These are phyloP conservation scores for Malus orientalis DNA, from an alignment of 306 rosid species.

Conservation along the genomic window DNA sequence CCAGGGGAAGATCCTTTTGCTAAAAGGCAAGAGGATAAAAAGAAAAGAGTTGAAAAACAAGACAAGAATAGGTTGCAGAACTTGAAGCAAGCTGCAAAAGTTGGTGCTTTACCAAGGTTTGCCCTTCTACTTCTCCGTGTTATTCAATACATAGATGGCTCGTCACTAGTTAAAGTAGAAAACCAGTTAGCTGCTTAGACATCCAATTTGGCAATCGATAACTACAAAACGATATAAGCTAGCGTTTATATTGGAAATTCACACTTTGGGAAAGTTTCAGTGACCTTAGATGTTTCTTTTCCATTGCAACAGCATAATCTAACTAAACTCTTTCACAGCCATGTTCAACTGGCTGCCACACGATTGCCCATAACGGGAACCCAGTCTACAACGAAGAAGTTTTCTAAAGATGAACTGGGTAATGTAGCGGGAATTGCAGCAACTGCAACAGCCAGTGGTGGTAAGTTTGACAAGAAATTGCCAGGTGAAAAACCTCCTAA, in stretches of 20 bases:
- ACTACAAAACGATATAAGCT: neutral
- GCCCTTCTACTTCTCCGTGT: constrained; percentile 3
- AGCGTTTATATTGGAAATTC: neutral
- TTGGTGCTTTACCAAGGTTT: constrained; percentile 86
- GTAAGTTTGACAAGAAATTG: constrained; percentile 88
- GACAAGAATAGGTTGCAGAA: constrained; percentile 67
- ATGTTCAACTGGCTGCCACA: constrained; percentile 83
- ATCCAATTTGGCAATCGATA: neutral
- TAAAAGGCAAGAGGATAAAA: constrained; percentile 63
- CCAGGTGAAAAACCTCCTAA: constrained; percentile 71
- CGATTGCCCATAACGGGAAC: constrained; percentile 92
- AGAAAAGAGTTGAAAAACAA: constrained; percentile 63
- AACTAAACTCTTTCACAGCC: constrained; percentile 42
- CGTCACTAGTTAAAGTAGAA: neutral
- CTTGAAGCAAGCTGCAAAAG: constrained; percentile 76
- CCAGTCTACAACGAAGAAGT: constrained; percentile 60
- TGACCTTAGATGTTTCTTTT: neutral
- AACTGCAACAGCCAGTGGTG: constrained; percentile 91
- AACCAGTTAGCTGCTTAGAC: neutral
- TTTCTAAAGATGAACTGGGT: constrained; percentile 67
- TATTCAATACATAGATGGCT: neutral
- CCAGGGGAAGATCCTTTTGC: constrained; percentile 86
- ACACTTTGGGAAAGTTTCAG: neutral
- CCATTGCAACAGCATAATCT: neutral
- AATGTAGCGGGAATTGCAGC: constrained; percentile 83